Base-by-base conservation (phyloP, 169 alveolate species). In the Plasmodium fragile region DNA sequence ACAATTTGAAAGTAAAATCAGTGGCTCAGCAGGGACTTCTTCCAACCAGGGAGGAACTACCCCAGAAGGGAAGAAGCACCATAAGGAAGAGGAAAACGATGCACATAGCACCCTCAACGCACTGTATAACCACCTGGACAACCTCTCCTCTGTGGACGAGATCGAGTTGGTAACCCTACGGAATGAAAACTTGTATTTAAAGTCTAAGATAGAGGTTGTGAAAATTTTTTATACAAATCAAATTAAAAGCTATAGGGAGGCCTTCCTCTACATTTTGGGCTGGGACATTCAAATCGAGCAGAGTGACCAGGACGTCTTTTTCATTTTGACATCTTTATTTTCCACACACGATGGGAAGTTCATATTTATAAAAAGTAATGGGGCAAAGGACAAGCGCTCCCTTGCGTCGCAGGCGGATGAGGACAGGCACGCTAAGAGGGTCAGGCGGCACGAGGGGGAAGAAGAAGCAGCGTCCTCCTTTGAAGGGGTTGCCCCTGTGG, bases 201-300 rank as follows among this genome's bases (percentile, higher is more conserved):
- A 90, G 16, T 79, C 94, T 0, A 90, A 90, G 52, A 70, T 90
- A 4, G 94, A 90, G 69, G 83, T 90, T n/a, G 72, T 90, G 13
- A 90, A 90, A 53, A 16, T 90, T 22, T 90, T 65, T 90, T 90
- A 90, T 80, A 6, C 92, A 7, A 80, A 80, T n/a, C 94, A 90
- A 55, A 90, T 90, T n/a, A 90, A 90, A 41, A 90, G 41, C 39
- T 90, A 65, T 70, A 78, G 94, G 75, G 94, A 90, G 70, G 94
- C 94, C 3, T 80, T 90, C 39, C 41, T 90, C 3, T 90, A 90
- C 73, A 78, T 90, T 11, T 39, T 90, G 41, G 94, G 94, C 13
- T 90, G 94, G 94, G 94, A 90, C 25, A 80, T 90, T 30, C 82
- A 78, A 80, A 80, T 90, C n/a, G 94, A 90, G 45, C 92, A 90